Percentiles rank a stretch among this genome's conserved stretches.
phyloP scores from a whole-genome alignment of 2,329 filamentous ascomycete species.

The Diaporthe sp. region DNA sequence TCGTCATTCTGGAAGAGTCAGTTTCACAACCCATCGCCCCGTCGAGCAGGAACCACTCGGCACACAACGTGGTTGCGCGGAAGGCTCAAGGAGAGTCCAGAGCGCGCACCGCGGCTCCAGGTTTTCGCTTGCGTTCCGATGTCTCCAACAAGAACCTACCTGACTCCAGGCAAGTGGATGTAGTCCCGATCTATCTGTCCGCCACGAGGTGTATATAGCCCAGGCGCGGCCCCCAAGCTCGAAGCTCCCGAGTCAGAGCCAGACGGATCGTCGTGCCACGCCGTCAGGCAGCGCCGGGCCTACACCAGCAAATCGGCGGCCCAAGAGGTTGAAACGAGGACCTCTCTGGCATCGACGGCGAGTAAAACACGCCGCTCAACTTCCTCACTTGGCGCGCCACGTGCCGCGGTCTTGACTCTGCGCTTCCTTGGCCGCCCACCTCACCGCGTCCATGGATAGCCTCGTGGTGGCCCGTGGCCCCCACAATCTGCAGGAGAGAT shows the following conservation, averaged over 20 bases:
- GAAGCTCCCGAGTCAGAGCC: background rate
- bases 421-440: slow-evolving; percentile 4
- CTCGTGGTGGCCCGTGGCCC: background rate
- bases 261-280: background rate
- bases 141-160: background rate
- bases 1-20: background rate
- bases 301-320: background rate
- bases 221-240: background rate
- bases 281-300: background rate
- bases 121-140: background rate
- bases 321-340: background rate
- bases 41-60: background rate
- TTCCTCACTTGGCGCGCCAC: slow-evolving; percentile 12
- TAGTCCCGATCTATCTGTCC: background rate
- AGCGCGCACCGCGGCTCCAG: slow-evolving; percentile 5
- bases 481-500: background rate
- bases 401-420: slow-evolving; percentile 27
- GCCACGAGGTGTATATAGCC: background rate
- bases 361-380: slow-evolving; percentile 11
- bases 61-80: background rate
- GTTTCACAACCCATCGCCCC: background rate
- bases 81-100: background rate
- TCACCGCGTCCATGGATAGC: background rate
- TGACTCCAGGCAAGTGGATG: background rate
- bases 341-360: slow-evolving; percentile 4